Base-by-base conservation (phyloP, 352 stramenopile species). In the Globisporangium nunn region DNA sequence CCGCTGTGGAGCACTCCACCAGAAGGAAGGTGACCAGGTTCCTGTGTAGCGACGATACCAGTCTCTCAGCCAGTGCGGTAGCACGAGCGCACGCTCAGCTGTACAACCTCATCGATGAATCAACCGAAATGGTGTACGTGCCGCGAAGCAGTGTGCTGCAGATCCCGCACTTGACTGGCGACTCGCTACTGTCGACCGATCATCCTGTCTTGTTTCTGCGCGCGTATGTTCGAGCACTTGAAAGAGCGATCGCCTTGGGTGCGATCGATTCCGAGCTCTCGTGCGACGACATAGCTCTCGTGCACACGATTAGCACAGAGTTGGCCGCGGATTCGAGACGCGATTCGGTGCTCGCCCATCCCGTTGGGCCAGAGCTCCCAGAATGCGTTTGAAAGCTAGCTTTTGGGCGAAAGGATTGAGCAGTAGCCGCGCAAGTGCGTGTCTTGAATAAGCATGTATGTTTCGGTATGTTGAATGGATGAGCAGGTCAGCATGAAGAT, bases 11-110 rank as follows among this genome's bases (percentile, higher is more conserved):
- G 29, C 57, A 46, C 17, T 58, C 66, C 15, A 74, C 68, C 28
- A 47, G 61, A 30, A 56, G 63, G 18, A 61, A 58, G 0, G 63
- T 61, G 14, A 54, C 57, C 17, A 33, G 61, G 50, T 31, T 50
- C 17, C 14, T 75, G 30, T 23, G 15, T 45, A 64, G 50, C 3
- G 67, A 78, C 40, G 64, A 71, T 55, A 74, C 61, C 28, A 62
- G 59, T 33, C 55, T 73, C 29, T 67, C 56, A n/a, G 45, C 43
- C 18, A 54, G 64, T n/a, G 62, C 58, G 17, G 53, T 74, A 17
- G 45, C 62, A 12, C 64, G 72, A 18, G 63, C 59, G 15, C 63
- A 64, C 35, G 53, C 56, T 15, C 50, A 50, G 4, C 40, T 75
- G 11, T 17, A 50, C 14, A 46, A 54, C 37, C 52, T 28, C n/a